Percentiles rank a stretch among this genome's conserved stretches.
Evolutionary conservation across 208 protist genomes (phyloP).

Genomic region (Strigomonas galati): DNA sequence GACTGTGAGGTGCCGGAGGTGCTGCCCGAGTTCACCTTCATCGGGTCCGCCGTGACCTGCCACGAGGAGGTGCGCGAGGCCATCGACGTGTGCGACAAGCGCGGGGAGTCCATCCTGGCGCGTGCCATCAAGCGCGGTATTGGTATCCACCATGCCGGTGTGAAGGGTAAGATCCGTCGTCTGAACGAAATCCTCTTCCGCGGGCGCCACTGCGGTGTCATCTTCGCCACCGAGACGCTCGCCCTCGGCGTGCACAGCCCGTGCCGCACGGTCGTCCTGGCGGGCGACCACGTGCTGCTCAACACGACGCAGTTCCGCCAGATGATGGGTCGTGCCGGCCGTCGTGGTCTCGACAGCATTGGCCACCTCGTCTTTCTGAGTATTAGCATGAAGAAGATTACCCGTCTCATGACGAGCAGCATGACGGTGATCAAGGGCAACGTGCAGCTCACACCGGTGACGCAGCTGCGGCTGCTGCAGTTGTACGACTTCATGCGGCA

Average conservation of each 20-base stretch:
- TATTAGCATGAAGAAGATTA: constrained; percentile 86
- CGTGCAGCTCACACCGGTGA: constrained; percentile 82
- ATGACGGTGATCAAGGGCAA: constrained; percentile 91
- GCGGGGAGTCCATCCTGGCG: constrained; percentile 62
- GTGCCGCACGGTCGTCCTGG: constrained; percentile 92
- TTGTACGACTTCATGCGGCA: constrained; percentile 70
- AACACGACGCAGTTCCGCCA: constrained; percentile 93
- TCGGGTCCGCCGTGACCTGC: constrained; percentile 51
- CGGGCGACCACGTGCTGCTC: constrained; percentile 89
- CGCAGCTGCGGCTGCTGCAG: constrained; percentile 82
- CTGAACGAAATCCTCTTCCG: constrained; percentile 94
- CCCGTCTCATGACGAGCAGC: constrained; percentile 87
- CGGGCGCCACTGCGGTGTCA: constrained; percentile 78
- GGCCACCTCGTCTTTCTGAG: constrained; percentile 94
- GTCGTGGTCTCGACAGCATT: constrained; percentile 92
- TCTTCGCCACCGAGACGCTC: constrained; percentile 93
- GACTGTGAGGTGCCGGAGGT: constrained; percentile 73
- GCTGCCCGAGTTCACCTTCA: constrained; percentile 86
- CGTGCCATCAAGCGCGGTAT: constrained; percentile 85
- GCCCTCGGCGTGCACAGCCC: constrained; percentile 96
- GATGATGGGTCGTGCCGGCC: constrained; percentile 95
- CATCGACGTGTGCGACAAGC: constrained; percentile 64
- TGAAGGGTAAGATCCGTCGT: constrained; percentile 84
- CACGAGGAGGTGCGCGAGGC: constrained; percentile 35
- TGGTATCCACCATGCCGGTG: constrained; percentile 91